Percentiles rank a stretch among this genome's conserved stretches.
Evolutionary conservation across 805 yeast species (phyloP).

Genomic region (Candida ulmi): DNA sequence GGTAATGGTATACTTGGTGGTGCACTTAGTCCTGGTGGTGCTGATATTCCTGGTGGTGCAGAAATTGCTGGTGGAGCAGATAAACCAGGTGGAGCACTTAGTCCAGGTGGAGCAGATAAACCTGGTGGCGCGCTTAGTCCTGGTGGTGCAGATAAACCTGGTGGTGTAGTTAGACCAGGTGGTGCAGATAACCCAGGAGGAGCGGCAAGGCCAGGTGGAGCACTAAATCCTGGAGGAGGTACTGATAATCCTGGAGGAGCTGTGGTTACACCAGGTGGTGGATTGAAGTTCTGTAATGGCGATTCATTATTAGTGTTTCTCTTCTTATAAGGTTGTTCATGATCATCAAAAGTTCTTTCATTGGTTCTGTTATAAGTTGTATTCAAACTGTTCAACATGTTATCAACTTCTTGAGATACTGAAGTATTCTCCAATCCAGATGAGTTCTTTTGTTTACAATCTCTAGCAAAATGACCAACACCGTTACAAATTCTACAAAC

Average conservation of each 20-base stretch:
- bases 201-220: too few species aligned
- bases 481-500: constrained; percentile 77
- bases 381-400: constrained; percentile 44
- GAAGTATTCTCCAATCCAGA: constrained; percentile 6
- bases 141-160: constrained; percentile 20
- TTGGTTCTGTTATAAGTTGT: constrained; percentile 17
- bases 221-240: constrained; percentile 20
- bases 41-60: constrained; percentile 11
- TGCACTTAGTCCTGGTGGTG: constrained; percentile 1
- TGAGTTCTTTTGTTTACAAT: constrained; percentile 45
- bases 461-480: constrained; percentile 82
- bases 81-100: constrained; percentile 9
- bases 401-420: constrained; percentile 45
- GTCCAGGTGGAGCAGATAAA: constrained; percentile 13
- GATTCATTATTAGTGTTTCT: constrained; percentile 6
- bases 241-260: not conserved
- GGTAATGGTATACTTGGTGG: constrained; percentile 2
- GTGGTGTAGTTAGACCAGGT: too few species aligned
- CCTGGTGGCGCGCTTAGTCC: constrained; percentile 24
- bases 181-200: too few species aligned
- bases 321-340: constrained; percentile 9
- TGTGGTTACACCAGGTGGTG: too few species aligned
- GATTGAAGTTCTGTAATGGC: not conserved
- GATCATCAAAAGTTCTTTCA: not conserved
- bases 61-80: constrained; percentile 11